These are phyloP conservation scores for Ceratobasidium papillatum DNA, from an alignment of 1,284 basidiomycete genomes.

Conservation along the genomic window DNA sequence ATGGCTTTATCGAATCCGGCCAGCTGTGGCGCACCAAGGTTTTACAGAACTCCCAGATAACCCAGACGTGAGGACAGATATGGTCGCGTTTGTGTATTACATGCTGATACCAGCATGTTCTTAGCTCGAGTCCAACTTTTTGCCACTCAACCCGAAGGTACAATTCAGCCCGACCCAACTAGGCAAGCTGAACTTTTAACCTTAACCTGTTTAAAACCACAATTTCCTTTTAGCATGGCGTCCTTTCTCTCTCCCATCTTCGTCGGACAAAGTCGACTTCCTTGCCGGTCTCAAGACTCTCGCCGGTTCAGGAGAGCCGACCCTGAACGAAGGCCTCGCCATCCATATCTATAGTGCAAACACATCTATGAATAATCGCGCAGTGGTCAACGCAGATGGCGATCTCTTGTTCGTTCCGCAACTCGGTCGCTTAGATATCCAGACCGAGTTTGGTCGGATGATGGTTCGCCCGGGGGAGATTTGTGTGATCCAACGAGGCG, in stretches of 20 bases:
- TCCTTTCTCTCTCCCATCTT: slow-evolving; percentile 64
- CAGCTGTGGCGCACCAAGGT: slow-evolving; percentile 73
- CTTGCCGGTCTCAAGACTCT: slow-evolving; percentile 70
- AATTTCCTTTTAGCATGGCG: slow-evolving; percentile 61
- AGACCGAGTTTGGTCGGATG: slow-evolving; percentile 74
- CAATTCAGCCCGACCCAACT: slow-evolving; percentile 71
- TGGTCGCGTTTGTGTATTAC: background rate
- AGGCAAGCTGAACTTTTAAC: slow-evolving; percentile 10
- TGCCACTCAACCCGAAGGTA: slow-evolving; percentile 66
- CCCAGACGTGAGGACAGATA: slow-evolving; percentile 61
- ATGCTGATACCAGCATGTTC: background rate
- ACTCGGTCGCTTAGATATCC: slow-evolving; percentile 70
- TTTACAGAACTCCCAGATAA: slow-evolving; percentile 65
- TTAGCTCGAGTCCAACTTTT: slow-evolving; percentile 67
- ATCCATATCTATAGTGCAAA: slow-evolving; percentile 71
- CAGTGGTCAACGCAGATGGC: slow-evolving; percentile 73
- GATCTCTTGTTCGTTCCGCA: slow-evolving; percentile 75
- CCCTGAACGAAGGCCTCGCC: slow-evolving; percentile 66
- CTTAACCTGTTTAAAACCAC: background rate
- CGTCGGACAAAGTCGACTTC: slow-evolving; percentile 61
- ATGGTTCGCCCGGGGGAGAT: slow-evolving; percentile 73
- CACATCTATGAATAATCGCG: slow-evolving; percentile 68
- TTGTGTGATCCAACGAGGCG: slow-evolving; percentile 69
- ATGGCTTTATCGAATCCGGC: slow-evolving; percentile 71
- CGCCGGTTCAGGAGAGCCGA: slow-evolving; percentile 70